Conservation (phyloP, 768 basidiomycete genomes). For the Steccherinum ochraceum region DNA sequence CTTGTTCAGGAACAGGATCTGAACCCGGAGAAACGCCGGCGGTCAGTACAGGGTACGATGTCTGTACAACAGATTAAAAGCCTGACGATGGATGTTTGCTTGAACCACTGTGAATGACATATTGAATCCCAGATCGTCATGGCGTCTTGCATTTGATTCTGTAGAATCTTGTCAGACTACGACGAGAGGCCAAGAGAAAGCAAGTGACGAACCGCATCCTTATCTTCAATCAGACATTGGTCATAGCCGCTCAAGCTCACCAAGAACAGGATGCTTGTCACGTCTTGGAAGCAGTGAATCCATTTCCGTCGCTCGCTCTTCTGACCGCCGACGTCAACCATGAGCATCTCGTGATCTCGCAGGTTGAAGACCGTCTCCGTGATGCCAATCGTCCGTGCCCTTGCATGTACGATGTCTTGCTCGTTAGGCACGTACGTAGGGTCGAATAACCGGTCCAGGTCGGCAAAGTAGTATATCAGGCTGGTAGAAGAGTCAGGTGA, state of each 20-base stretch:
- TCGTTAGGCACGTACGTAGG: constrained; percentile 68
- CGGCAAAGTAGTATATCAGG: constrained; percentile 69
- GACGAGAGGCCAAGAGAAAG: background rate
- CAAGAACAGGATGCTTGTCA: constrained; percentile 87
- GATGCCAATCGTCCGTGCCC: constrained; percentile 87
- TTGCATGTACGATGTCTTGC: constrained; percentile 82
- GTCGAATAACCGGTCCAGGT: constrained; percentile 75
- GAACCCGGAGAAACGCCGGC: background rate
- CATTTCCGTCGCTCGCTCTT: constrained; percentile 90
- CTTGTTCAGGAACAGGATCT: constrained; percentile 94
- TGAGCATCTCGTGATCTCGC: constrained; percentile 76
- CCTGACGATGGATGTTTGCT: constrained; percentile 85
- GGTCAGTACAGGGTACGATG: constrained; percentile 3
- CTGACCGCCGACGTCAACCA: constrained; percentile 94
- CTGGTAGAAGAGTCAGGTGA: constrained; percentile 29
- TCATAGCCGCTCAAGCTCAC: constrained; percentile 92
- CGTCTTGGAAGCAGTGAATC: constrained; percentile 95
- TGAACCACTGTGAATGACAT: constrained; percentile 97
- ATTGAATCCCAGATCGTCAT: constrained; percentile 99
- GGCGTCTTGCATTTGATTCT: constrained; percentile 99
- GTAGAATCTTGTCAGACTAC: no score
- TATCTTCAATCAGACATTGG: constrained; percentile 89
- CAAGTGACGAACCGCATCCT: constrained; percentile 63
- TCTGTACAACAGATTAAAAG: no score
- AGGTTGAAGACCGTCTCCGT: constrained; percentile 82